These are phyloP conservation scores for Botrytis deweyae DNA, from an alignment of 2,329 filamentous ascomycete species.

Conservation along the genomic window DNA sequence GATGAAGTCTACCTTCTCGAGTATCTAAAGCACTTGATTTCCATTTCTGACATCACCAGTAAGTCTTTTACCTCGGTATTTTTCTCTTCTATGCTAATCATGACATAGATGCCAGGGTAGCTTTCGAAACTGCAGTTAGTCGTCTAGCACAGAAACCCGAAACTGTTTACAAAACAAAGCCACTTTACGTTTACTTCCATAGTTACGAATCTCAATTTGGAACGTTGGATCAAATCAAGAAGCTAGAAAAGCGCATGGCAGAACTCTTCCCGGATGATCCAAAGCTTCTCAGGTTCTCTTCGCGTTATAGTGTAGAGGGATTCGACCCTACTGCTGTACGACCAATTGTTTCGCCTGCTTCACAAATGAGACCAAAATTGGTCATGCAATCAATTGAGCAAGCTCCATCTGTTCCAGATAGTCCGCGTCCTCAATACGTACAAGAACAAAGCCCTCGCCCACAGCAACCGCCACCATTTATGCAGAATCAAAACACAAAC, in stretches of 20 bases:
- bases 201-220: conserved; percentile 94
- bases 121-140: conserved; percentile 92
- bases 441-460: conserved; percentile 38
- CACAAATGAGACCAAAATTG: conserved; percentile 70
- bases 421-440: conserved; percentile 37
- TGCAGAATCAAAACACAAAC: conserved; percentile 32
- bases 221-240: conserved; percentile 84
- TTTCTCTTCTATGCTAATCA: conserved; percentile 26
- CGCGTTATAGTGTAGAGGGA: conserved; percentile 68
- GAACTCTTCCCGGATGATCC: conserved; percentile 92
- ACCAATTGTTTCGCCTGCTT: conserved; percentile 76
- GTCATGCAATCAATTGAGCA: conserved; percentile 56
- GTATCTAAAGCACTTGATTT: conserved; percentile 92
- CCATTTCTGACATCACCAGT: conserved; percentile 92
- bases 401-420: conserved; percentile 44
- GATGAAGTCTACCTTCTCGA: conserved; percentile 93
- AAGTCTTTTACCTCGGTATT: conserved; percentile 44
- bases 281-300: conserved; percentile 69
- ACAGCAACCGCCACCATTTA: conserved; percentile 36
- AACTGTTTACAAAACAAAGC: conserved; percentile 71
- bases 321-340: conserved; percentile 84
- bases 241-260: conserved; percentile 87
- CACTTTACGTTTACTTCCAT: conserved; percentile 88
- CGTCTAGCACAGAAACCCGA: conserved; percentile 77
- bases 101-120: conserved; percentile 77